Percentiles rank a stretch among this genome's conserved stretches.
Evolutionary conservation across 2,329 filamentous ascomycete genomes (phyloP).

Genomic region (Rhinocladiella mackenziei): DNA sequence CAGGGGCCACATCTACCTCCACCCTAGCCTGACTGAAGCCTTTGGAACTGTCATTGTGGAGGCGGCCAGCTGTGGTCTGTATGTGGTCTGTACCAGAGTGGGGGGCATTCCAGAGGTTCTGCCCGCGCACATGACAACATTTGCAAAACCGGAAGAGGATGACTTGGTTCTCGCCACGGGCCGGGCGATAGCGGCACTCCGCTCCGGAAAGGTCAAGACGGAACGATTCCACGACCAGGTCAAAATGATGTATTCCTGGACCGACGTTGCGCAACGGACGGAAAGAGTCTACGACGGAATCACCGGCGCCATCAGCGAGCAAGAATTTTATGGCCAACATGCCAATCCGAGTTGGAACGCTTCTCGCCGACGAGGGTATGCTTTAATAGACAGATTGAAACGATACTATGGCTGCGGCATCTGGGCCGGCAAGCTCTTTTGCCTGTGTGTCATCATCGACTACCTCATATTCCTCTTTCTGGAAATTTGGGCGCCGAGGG

Average conservation of each 20-base stretch:
- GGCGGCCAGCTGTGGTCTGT: constrained; percentile 89
- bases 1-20: constrained; percentile 90
- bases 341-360: constrained; percentile 66
- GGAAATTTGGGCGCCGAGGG: constrained; percentile 80
- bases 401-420: constrained; percentile 97
- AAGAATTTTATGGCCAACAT: constrained; percentile 83
- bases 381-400: constrained; percentile 90
- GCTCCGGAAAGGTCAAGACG: constrained; percentile 80
- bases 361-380: constrained; percentile 68
- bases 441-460: constrained; percentile 88
- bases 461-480: constrained; percentile 85
- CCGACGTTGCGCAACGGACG: constrained; percentile 86
- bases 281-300: constrained; percentile 95
- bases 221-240: constrained; percentile 96
- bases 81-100: constrained; percentile 94
- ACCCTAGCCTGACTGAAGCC: constrained; percentile 90
- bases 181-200: constrained; percentile 78
- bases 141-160: constrained; percentile 94
- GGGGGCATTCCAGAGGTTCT: constrained; percentile 96
- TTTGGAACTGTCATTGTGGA: constrained; percentile 98
- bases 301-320: constrained; percentile 75
- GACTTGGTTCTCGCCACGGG: constrained; percentile 87
- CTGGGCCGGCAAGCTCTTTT: constrained; percentile 97
- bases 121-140: constrained; percentile 93
- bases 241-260: constrained; percentile 98